Conservation (phyloP, 192 early-diverging fungal species). For the Linnemannia schmuckeri region DNA sequence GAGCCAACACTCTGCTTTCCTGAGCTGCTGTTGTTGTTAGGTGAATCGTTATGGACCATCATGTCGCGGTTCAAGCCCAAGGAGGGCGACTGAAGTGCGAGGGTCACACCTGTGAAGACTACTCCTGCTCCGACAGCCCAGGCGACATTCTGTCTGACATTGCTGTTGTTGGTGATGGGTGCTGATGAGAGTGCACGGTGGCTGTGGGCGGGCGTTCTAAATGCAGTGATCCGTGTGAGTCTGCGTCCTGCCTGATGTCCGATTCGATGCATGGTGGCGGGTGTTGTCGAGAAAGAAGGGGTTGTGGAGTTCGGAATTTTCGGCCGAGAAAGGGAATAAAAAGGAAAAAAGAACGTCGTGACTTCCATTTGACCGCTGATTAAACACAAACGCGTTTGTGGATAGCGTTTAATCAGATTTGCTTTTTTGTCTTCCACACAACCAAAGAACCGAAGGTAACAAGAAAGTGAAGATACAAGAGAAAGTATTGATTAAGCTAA, state of each 20-base stretch:
- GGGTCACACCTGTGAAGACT: slow-evolving; percentile 42
- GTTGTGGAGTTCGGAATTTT: background rate
- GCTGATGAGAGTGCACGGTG: slow-evolving; percentile 18
- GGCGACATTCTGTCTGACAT: slow-evolving; percentile 11
- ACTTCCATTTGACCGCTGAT: too few relatives aligned
- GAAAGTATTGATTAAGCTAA: background rate
- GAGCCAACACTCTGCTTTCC: slow-evolving; percentile 15
- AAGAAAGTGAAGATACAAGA: background rate
- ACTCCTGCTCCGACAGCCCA: slow-evolving; percentile 44
- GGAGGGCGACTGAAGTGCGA: slow-evolving; percentile 33
- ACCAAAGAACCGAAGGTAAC: background rate
- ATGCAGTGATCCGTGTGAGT: background rate
- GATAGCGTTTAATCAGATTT: too few relatives aligned
- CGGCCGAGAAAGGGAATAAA: background rate
- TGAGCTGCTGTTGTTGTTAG: background rate
- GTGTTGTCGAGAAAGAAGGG: background rate
- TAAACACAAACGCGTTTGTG: too few relatives aligned
- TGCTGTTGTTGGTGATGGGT: background rate
- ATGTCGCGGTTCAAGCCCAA: slow-evolving; percentile 11
- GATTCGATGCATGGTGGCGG: slow-evolving; percentile 27
- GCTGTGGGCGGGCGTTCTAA: background rate
- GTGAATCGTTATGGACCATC: slow-evolving; percentile 24
- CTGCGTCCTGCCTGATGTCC: slow-evolving; percentile 6
- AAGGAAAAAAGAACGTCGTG: background rate
- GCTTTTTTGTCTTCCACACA: too few relatives aligned